Base-by-base conservation (phyloP, 2,329 filamentous ascomycete species). In the Cercospora canescens region DNA sequence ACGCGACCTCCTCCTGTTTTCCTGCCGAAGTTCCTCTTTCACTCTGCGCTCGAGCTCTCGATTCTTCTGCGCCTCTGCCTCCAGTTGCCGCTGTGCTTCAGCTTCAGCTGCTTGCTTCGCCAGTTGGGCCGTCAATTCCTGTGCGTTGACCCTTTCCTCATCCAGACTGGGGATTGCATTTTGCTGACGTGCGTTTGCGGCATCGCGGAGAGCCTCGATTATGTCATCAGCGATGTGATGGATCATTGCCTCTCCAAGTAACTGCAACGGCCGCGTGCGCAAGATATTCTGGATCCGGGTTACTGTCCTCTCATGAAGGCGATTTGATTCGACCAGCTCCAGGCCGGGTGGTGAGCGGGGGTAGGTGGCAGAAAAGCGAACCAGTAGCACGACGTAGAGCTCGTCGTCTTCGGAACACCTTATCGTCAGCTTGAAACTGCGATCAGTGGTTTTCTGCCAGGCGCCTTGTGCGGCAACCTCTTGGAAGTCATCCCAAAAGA, bases 401-500 rank as follows among this genome's bases (percentile, higher is more conserved):
- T 93, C 89, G 39, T 88, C 85, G 74, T 95, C 90, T 0, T 88
- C 89, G 4, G 88, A 88, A 9, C 92, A 86, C 74, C 88, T 92
- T 69, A 98, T 84, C 60, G 86, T 87, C 60, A 98, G 88, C 71
- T 92, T 92, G 77, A 98, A 96, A 0, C 88, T 86, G 16, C 92
- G 90, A 75, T 96, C 84, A 39, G 85, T 91, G 87, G 92, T 91
- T 84, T 96, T 93, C 94, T 94, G 98, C 45, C 93, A 94, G 71
- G 87, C 85, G 66, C 86, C 86, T 59, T 87, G 86, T 45, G 67
- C 57, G 74, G 90, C 87, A 73, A 93, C 87, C 76, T 90, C 88
- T 72, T 90, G 85, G 75, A 93, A 97, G 76, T 97, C 94, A 66
- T 96, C 92, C 71, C 89, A 90, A 76, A 95, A 98, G 58, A 98